phyloP scores from a whole-genome alignment of 2,329 filamentous ascomycete species.

The Colletotrichum sp. region DNA sequence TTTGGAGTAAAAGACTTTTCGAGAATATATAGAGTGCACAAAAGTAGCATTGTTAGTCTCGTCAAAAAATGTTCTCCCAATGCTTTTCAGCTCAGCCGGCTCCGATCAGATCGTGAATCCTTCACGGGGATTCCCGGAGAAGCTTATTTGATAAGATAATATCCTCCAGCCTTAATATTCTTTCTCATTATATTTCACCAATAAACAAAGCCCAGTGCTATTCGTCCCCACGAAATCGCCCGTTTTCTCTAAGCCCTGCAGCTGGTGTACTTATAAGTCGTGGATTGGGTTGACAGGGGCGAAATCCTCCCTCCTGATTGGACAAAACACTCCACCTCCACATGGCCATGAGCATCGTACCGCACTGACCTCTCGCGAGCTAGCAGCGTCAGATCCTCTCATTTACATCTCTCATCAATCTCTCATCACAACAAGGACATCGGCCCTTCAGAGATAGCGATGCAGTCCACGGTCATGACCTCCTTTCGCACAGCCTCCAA shows the following conservation, averaged over 20 bases:
- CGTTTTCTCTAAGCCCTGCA: background rate
- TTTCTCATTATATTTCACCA: too few relatives aligned
- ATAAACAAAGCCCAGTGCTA: too few relatives aligned
- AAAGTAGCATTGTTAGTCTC: too few relatives aligned
- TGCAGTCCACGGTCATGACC: background rate
- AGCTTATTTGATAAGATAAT: too few relatives aligned
- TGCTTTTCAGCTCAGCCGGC: too few relatives aligned
- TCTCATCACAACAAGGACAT: background rate
- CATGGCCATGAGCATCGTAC: background rate
- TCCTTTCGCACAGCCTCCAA: background rate
- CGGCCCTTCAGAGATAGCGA: background rate
- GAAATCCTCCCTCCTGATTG: fast-evolving
- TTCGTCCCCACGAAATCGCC: background rate
- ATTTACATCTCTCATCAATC: background rate
- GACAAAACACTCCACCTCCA: background rate
- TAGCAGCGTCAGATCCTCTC: background rate
- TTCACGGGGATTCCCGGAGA: too few relatives aligned
- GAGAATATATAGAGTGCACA: too few relatives aligned
- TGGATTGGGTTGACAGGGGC: background rate
- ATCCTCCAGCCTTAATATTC: too few relatives aligned
- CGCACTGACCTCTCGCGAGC: background rate
- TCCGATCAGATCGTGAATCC: too few relatives aligned
- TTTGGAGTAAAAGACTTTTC: too few relatives aligned
- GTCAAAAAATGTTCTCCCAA: too few relatives aligned
- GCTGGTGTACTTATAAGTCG: background rate